Evolutionary conservation across 768 basidiomycete genomes (phyloP).

Genomic region (Rhodosporidiobolus sp.): DNA sequence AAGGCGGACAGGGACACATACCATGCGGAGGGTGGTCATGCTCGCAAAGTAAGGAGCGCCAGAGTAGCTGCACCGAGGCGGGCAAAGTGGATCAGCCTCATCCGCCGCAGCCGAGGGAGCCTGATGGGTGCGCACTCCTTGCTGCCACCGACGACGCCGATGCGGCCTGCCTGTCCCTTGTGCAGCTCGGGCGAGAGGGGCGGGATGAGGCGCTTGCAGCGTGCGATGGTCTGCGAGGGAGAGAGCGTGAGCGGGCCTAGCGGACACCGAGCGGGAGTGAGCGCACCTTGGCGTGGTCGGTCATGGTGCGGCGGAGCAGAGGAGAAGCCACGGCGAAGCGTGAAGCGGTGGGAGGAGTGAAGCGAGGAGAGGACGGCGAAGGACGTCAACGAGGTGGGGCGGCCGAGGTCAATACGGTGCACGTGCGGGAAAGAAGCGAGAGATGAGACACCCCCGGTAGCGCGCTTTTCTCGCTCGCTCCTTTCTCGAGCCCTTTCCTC

Average conservation of each 20-base stretch:
- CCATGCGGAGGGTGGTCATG: conserved; percentile 82
- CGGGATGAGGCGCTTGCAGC: conserved; percentile 61
- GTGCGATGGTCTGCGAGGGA: conserved; percentile 13
- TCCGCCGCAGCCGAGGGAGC: not conserved
- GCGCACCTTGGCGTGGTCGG: conserved; percentile 12
- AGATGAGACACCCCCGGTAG: too few relatives aligned
- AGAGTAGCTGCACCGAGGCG: conserved; percentile 67
- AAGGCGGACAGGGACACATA: conserved; percentile 45
- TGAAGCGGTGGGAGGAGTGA: too few relatives aligned
- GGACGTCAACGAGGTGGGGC: too few relatives aligned
- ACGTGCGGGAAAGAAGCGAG: too few relatives aligned
- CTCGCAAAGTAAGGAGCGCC: conserved; percentile 96
- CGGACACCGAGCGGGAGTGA: not conserved
- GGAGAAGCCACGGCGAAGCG: not conserved
- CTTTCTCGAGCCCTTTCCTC: too few relatives aligned
- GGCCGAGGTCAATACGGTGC: too few relatives aligned
- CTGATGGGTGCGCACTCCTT: conserved; percentile 65
- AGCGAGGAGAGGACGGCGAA: not conserved
- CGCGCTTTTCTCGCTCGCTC: too few relatives aligned
- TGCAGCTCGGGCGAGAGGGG: conserved; percentile 82
- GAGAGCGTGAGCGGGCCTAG: not conserved
- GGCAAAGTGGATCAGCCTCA: not conserved
- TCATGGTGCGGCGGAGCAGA: conserved; percentile 2
- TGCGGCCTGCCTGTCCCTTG: conserved; percentile 88
- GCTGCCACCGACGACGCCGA: conserved; percentile 91